Conservation (phyloP, 1,284 basidiomycete genomes). For the Hemileia vastatrix region DNA sequence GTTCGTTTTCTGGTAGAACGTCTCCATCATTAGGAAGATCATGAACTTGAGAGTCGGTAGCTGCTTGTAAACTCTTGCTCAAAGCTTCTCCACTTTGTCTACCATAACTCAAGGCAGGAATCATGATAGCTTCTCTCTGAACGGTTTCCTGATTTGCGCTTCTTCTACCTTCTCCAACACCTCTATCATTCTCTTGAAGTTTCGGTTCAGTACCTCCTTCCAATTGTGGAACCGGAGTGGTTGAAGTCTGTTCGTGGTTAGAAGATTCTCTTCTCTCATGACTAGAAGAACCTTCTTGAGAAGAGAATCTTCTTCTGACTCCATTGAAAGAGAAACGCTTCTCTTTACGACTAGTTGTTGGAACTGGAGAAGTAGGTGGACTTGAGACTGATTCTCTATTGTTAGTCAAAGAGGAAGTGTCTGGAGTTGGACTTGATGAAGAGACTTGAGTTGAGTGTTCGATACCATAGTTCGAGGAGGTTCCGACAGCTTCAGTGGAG, state of each 20-base stretch:
- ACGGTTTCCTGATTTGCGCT: neutral
- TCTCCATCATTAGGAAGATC: neutral
- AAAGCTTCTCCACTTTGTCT: neutral
- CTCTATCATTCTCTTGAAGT: neutral
- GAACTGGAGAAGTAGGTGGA: neutral
- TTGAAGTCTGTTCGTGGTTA: neutral
- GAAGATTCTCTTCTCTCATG: neutral
- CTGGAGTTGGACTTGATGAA: too few species aligned
- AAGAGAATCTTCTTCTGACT: neutral
- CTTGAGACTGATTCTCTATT: neutral
- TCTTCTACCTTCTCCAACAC: neutral
- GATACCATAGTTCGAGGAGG: neutral
- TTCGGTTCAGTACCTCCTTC: neutral
- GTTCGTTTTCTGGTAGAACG: neutral
- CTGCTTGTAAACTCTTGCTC: neutral
- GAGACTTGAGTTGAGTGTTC: neutral
- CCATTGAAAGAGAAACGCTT: neutral
- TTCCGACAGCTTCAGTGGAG: neutral
- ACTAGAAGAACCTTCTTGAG: neutral
- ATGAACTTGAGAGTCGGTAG: neutral
- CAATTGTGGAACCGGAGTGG: neutral
- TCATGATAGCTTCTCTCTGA: neutral
- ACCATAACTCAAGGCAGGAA: neutral
- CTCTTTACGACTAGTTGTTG: neutral
- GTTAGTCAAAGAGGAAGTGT: too few species aligned